Base-by-base conservation (phyloP, 805 yeast genomes). In the Zygotorulaspora danielsina region DNA sequence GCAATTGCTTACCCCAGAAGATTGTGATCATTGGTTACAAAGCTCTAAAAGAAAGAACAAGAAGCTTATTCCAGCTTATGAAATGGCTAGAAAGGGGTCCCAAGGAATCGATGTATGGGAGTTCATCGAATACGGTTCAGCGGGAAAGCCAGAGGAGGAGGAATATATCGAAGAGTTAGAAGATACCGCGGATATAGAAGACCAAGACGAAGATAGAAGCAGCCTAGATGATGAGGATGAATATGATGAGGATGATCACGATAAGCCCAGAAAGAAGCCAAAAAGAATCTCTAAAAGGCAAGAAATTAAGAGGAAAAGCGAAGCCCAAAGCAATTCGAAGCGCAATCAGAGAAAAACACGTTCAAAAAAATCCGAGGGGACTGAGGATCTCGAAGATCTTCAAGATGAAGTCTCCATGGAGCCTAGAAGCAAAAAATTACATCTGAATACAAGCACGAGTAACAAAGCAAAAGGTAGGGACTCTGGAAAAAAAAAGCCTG, bases 31-130 rank as follows among this genome's bases (percentile, higher is more conserved):
- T 7, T 53, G 63, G 60, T 32, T 57, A 32, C 29, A 46, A 21
- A 40, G 38, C 11, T 36, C 36, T 24, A 45, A 71, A 3, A 69
- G 70, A 16, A 81, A 85, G 79, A 60, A 80, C 27, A 51, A 78
- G 39, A 75, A 69, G 25, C 54, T 70, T 17, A 62, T 63, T 11
- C 72, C 67, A 2, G 71, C 71, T 15, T 73, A 80, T 22, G 63
- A 71, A 36, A 72, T 65, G 40, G 84, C 85, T 0, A 54, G 78
- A 33, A 68, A 52, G 12, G 61, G 54, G 15, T 51, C 73, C 3
- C 51, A 49, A 4, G 61, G 52, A 13, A 53, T 56, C 8, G 58
- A 56, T 29, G 52, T 54, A 1, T 57, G 61, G 56, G 66, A 59
- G 42, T 64, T 63, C 38, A 57, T 57, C 6, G 67, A 65, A 45